phyloP scores from a whole-genome alignment of 2,329 filamentous ascomycete genomes.

The Aspergillus calidoustus region DNA sequence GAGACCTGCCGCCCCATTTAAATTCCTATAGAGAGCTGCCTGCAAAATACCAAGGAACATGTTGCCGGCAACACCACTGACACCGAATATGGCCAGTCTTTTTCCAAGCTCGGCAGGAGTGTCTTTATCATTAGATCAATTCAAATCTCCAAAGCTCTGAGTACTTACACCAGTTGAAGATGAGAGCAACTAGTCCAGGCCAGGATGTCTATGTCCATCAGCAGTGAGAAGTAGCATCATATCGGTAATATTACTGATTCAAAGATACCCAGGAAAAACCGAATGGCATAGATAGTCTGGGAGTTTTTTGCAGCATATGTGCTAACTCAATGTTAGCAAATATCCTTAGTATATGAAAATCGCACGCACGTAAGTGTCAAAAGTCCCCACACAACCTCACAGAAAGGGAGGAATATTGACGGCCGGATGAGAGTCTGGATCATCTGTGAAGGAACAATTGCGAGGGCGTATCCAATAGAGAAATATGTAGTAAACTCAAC shows the following conservation, averaged over 20 bases:
- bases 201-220: conserved; percentile 28
- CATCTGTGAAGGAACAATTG: conserved; percentile 32
- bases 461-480: conserved; percentile 46
- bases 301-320: conserved; percentile 33
- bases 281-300: conserved; percentile 39
- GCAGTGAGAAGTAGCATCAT: not conserved
- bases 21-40: conserved; percentile 23
- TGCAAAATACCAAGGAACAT: conserved; percentile 27
- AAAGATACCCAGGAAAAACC: conserved; percentile 45
- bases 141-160: not conserved
- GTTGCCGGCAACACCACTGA: conserved; percentile 21
- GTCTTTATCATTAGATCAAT: not conserved
- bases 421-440: conserved; percentile 26
- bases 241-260: conserved; percentile 27
- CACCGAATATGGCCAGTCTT: conserved; percentile 24
- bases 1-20: conserved; percentile 18
- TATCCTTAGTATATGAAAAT: not conserved
- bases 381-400: conserved; percentile 36
- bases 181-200: conserved; percentile 33
- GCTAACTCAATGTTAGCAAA: not conserved
- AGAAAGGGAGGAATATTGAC: conserved; percentile 23
- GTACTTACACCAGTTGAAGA: conserved; percentile 26
- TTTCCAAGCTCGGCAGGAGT: conserved; percentile 21
- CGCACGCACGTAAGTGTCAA: conserved; percentile 24
- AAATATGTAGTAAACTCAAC: conserved; percentile 50